These are phyloP conservation scores for Penicillium egyptiacum DNA, from an alignment of 495 filamentous ascomycete genomes.

Conservation along the genomic window DNA sequence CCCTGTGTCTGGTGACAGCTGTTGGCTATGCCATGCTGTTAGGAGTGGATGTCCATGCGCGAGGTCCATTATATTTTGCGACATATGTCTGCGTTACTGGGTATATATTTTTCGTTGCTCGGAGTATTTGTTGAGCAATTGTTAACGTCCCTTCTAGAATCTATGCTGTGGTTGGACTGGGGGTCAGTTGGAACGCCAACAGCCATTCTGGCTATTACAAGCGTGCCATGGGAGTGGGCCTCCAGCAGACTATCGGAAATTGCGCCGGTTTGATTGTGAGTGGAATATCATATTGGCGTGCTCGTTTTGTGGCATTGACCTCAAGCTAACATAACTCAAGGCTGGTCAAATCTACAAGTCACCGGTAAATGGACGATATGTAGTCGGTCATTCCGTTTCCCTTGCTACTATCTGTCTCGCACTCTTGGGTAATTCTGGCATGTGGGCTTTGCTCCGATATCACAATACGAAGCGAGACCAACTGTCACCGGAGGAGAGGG, in stretches of 20 bases:
- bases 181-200: slow-evolving; percentile 20
- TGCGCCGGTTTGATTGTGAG: slow-evolving; percentile 20
- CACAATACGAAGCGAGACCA: slow-evolving; percentile 16
- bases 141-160: slow-evolving; percentile 1
- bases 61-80: slow-evolving; percentile 20
- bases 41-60: slow-evolving; percentile 15
- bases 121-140: background rate
- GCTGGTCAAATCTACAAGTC: slow-evolving; percentile 22
- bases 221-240: slow-evolving; percentile 18
- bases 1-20: slow-evolving; percentile 16
- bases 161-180: slow-evolving; percentile 14
- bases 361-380: slow-evolving; percentile 12
- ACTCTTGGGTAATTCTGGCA: slow-evolving; percentile 14
- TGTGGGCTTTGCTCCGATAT: slow-evolving; percentile 13
- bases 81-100: slow-evolving; percentile 22
- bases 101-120: slow-evolving; percentile 5
- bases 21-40: slow-evolving; percentile 21
- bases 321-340: slow-evolving; percentile 6
- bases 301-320: background rate
- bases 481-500: slow-evolving; percentile 13
- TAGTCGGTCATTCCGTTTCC: slow-evolving; percentile 20
- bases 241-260: slow-evolving; percentile 21
- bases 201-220: slow-evolving; percentile 22
- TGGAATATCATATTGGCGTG: background rate
- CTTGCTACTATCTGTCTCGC: slow-evolving; percentile 17